Conservation (phyloP, 106 monocot genomes). For the Triglochin maritima region DNA sequence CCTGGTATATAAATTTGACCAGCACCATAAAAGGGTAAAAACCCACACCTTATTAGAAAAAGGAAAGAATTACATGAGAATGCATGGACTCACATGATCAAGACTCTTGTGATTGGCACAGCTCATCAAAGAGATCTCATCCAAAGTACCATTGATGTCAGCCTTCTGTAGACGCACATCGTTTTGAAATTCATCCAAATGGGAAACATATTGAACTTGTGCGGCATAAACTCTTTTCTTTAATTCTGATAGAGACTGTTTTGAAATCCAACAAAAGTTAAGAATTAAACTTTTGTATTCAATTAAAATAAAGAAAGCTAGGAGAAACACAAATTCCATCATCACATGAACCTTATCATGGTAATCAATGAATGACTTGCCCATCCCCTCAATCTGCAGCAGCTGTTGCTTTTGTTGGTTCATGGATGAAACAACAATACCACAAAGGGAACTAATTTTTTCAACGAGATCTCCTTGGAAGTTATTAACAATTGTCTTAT, state of each 20-base stretch:
- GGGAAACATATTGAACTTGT: conserved; percentile 43
- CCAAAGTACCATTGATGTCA: conserved; percentile 41
- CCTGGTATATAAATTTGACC: conserved; percentile 20
- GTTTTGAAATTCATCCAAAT: conserved; percentile 74
- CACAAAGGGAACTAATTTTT: conserved; percentile 51
- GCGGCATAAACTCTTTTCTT: conserved; percentile 47
- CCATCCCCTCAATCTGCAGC: conserved; percentile 46
- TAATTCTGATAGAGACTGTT: conserved; percentile 45
- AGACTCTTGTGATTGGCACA: conserved; percentile 33
- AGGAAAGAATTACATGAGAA: background rate
- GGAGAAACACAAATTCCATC: background rate
- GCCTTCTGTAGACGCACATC: conserved; percentile 73
- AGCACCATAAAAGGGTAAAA: background rate
- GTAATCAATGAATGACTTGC: conserved; percentile 61
- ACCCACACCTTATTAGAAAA: background rate
- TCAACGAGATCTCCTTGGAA: conserved; percentile 51
- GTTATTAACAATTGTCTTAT: conserved; percentile 53
- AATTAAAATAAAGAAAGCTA: conserved; percentile 1
- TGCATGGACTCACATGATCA: conserved; percentile 38
- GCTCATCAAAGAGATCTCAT: conserved; percentile 49
- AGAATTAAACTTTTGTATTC: background rate
- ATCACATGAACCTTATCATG: conserved; percentile 55
- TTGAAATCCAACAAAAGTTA: no score
- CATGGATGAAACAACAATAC: conserved; percentile 38
- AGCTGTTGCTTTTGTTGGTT: conserved; percentile 64